Percentiles rank a stretch among this genome's conserved stretches.
Conservation (phyloP, 2,329 filamentous ascomycete species). For the Bipolaris sorokiniana region DNA sequence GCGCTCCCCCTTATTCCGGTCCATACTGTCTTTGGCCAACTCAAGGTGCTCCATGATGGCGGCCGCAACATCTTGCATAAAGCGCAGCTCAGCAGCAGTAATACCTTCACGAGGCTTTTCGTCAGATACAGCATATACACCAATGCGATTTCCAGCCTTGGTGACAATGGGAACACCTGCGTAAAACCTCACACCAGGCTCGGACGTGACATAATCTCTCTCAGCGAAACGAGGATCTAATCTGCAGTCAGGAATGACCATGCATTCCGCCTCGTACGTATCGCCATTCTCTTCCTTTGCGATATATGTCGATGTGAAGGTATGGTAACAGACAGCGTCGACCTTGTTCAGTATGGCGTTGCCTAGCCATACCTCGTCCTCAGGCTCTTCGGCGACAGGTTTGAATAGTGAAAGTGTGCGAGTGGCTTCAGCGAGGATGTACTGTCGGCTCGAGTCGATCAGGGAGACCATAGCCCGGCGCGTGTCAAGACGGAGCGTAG, state of each 20-base stretch:
- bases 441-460: slow-evolving; percentile 46
- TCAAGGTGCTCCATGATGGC: slow-evolving; percentile 44
- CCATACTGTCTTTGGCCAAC: slow-evolving; percentile 35
- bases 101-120: slow-evolving; percentile 36
- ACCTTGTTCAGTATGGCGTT: slow-evolving; percentile 37
- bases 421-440: slow-evolving; percentile 50
- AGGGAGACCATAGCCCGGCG: slow-evolving; percentile 47
- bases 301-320: slow-evolving; percentile 34
- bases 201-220: slow-evolving; percentile 33
- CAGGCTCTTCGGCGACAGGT: slow-evolving; percentile 26
- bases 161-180: slow-evolving; percentile 42
- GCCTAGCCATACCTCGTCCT: slow-evolving; percentile 42
- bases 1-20: slow-evolving; percentile 35
- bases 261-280: slow-evolving; percentile 23
- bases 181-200: slow-evolving; percentile 42
- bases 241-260: slow-evolving; percentile 37
- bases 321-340: slow-evolving; percentile 40
- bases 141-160: slow-evolving; percentile 38
- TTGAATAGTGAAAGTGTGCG: slow-evolving; percentile 43
- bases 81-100: slow-evolving; percentile 33
- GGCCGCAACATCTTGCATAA: slow-evolving; percentile 41
- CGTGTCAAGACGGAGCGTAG: slow-evolving; percentile 40
- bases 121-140: slow-evolving; percentile 41
- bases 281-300: slow-evolving; percentile 30
- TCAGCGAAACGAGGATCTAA: slow-evolving; percentile 33